Conservation (phyloP, 2,329 filamentous ascomycete species). For the Apiospora aurea region DNA sequence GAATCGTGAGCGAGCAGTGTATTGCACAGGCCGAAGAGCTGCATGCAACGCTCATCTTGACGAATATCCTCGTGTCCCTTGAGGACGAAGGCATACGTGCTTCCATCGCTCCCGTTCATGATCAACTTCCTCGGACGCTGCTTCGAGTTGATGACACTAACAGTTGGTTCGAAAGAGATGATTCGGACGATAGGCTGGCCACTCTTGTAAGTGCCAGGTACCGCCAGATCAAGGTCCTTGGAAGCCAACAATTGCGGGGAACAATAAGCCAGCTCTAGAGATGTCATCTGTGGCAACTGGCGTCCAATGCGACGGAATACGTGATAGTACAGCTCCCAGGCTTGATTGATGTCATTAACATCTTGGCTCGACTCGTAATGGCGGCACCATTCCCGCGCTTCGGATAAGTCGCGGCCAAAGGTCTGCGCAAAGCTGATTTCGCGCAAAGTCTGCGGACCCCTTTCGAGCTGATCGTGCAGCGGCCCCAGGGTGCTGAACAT, state of each 20-base stretch:
- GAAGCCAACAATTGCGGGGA: conserved; percentile 91
- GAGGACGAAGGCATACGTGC: conserved; percentile 84
- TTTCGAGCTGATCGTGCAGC: conserved; percentile 88
- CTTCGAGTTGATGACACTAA: conserved; percentile 95
- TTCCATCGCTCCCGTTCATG: conserved; percentile 87
- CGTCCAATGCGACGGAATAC: conserved; percentile 95
- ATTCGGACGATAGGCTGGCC: conserved; percentile 82
- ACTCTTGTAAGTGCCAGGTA: conserved; percentile 94
- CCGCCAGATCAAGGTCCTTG: conserved; percentile 86
- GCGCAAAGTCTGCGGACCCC: conserved; percentile 88
- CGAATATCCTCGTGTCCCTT: conserved; percentile 99
- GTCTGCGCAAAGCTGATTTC: conserved; percentile 98
- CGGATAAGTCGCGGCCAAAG: conserved; percentile 92
- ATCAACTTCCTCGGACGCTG: conserved; percentile 92
- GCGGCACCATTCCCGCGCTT: conserved; percentile 95
- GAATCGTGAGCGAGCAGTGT: conserved; percentile 92
- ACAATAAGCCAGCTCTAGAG: conserved; percentile 93
- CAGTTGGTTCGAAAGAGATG: conserved; percentile 85
- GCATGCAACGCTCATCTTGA: conserved; percentile 99
- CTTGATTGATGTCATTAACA: conserved; percentile 93
- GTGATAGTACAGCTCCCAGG: conserved; percentile 99
- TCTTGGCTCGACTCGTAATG: conserved; percentile 90
- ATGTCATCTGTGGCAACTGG: conserved; percentile 91
- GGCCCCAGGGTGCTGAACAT: conserved; percentile 94
- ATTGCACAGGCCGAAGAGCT: conserved; percentile 97